Conservation (phyloP, 176 grass and related monocot genomes). For the Oryza punctata region DNA sequence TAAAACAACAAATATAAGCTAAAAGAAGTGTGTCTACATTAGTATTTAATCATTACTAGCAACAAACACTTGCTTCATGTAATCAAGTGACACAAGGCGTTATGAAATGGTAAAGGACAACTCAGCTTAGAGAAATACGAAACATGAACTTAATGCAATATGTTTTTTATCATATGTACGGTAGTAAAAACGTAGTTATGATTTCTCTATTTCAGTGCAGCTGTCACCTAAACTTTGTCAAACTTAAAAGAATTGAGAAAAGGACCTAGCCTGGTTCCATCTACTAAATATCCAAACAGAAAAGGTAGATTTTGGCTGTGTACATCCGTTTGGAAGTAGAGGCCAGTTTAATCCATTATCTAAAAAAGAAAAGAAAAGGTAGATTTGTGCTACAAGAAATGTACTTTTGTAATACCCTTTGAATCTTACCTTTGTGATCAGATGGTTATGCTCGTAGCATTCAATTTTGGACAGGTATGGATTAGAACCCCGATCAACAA, state of each 20-base stretch:
- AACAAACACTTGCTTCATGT: conserved; percentile 13
- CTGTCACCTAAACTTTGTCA: conserved; percentile 11
- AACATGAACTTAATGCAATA: too few relatives aligned
- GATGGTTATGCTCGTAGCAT: conserved; percentile 93
- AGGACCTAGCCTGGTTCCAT: conserved; percentile 7
- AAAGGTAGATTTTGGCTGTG: conserved; percentile 4
- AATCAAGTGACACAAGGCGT: background rate
- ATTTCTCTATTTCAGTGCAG: conserved; percentile 11
- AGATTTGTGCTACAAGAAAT: background rate
- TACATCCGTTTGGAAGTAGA: too few relatives aligned
- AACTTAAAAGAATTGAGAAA: conserved; percentile 22
- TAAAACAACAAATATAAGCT: conserved; percentile 25
- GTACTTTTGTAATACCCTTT: conserved; percentile 20
- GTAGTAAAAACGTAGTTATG: background rate
- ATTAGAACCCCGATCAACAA: conserved; percentile 94
- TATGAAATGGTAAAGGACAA: background rate
- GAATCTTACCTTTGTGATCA: conserved; percentile 88
- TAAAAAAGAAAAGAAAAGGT: too few relatives aligned
- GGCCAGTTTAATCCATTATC: too few relatives aligned
- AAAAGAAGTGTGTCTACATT: conserved; percentile 13
- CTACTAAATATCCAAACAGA: background rate
- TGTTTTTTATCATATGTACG: background rate
- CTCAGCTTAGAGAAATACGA: background rate
- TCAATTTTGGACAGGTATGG: conserved; percentile 98
- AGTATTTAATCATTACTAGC: background rate